Evolutionary conservation across 2,329 filamentous ascomycete species (phyloP).

Genomic region (Cadophora malorum): DNA sequence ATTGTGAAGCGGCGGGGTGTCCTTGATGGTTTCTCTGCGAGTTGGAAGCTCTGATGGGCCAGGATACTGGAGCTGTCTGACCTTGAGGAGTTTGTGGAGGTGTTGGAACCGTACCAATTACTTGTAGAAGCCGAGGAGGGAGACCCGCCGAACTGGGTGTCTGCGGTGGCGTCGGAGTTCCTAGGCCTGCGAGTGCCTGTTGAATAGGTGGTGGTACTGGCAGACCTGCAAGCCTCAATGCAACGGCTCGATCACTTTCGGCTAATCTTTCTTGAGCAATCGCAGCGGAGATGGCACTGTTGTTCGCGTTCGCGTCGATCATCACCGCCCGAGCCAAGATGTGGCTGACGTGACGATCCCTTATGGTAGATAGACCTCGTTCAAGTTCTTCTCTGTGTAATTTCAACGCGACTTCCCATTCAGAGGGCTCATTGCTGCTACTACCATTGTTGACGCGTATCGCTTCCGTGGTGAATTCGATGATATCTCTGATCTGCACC

Average conservation of each 20-base stretch:
- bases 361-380: constrained; percentile 10
- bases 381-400: constrained; percentile 24
- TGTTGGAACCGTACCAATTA: not conserved
- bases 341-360: constrained; percentile 11
- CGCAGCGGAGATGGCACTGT: not conserved
- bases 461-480: not conserved
- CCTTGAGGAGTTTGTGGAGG: not conserved
- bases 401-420: constrained; percentile 6
- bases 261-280: constrained; percentile 11
- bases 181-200: constrained; percentile 5
- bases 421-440: not conserved
- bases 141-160: not conserved
- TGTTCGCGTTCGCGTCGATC: constrained; percentile 4
- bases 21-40: not conserved
- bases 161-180: not conserved
- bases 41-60: not conserved
- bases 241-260: constrained; percentile 10
- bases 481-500: constrained; percentile 24
- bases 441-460: not conserved
- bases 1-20: not conserved
- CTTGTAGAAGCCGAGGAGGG: not conserved
- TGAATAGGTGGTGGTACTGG: not conserved
- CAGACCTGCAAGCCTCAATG: constrained; percentile 17
- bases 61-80: not conserved
- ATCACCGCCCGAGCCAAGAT: constrained; percentile 10